Evolutionary conservation across 441 rosid genomes (phyloP).

Genomic region (Kokia cookei): DNA sequence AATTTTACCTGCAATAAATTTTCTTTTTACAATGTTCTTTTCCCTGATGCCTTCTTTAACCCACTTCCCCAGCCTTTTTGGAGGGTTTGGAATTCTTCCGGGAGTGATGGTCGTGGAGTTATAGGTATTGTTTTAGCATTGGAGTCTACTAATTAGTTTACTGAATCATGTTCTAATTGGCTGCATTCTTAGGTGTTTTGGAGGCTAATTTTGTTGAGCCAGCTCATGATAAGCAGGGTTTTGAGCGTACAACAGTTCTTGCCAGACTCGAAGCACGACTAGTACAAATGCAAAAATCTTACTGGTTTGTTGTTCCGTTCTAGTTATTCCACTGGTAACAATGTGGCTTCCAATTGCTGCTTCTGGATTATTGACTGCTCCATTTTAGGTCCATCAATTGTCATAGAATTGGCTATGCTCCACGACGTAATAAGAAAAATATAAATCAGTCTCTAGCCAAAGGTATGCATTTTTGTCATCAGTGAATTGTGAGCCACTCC

Average conservation of each 20-base stretch:
- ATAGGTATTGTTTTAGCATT: slow-evolving; percentile 45
- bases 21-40: neutral
- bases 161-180: neutral
- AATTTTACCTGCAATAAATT: neutral
- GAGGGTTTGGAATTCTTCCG: slow-evolving; percentile 98
- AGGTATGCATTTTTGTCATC: slow-evolving; percentile 30
- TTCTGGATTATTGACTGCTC: slow-evolving; percentile 13
- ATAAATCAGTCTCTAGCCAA: slow-evolving; percentile 22
- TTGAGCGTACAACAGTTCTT: slow-evolving; percentile 65
- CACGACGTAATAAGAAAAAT: slow-evolving; percentile 41
- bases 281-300: slow-evolving; percentile 71
- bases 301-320: slow-evolving; percentile 49
- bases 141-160: neutral
- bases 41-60: neutral
- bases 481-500: neutral
- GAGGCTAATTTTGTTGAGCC: slow-evolving; percentile 80
- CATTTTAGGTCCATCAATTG: slow-evolving; percentile 46
- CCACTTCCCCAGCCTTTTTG: slow-evolving; percentile 73
- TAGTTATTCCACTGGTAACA: neutral
- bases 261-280: slow-evolving; percentile 56
- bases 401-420: slow-evolving; percentile 75
- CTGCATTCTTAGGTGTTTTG: slow-evolving; percentile 50
- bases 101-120: slow-evolving; percentile 94
- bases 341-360: neutral
- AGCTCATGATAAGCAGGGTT: slow-evolving; percentile 23